Evolutionary conservation across 2,329 filamentous ascomycete species (phyloP), one percentile per base, ranked within the genome.

Genomic region (Hypoxylon rubiginosum): DNA sequence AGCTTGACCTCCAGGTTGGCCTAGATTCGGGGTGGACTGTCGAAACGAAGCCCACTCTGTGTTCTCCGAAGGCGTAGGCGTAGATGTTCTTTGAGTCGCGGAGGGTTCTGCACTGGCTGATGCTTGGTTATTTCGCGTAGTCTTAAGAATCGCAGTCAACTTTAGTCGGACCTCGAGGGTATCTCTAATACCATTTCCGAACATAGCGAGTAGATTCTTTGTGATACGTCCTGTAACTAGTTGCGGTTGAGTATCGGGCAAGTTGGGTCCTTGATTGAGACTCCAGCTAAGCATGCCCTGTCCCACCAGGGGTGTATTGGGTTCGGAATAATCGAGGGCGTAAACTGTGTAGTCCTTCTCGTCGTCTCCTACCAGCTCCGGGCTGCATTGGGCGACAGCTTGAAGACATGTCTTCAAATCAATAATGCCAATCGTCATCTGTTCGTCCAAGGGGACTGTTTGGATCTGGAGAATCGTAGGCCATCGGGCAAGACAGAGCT

Each of bases 251-350:
- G 30, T 2, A 32, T 48, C 65, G 19, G 66, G 60, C 3, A 54
- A 28, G 19, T 64, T 67, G 15, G 52, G 46, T 45, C 59, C 13
- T 84, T 58, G 85, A 75, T 76, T 88, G 49, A 98, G 84, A 21
- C 91, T 89, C 87, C 92, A 91, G 39, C 96, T 98, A 19, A 99
- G 84, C 90, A 98, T 93, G 57, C 97, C 96, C 79, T 99, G 95
- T 21, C 96, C 96, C 24, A 97, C 95, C 60, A 98, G 85, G 57
- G 97, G 96, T 17, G 91, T 93, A 76, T 97, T 94, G 69, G 92
- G 92, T 80, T 99, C 96, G 11, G 96, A 97, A 79, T 95, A 98
- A 79, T 99, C 96, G 82, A 93, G 93, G 30, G 95, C 94, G 80
- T 99, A 99, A 61, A 99, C 90, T n/a, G 94, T 96, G 81, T 96